Conservation (phyloP, 768 basidiomycete genomes). For the Tremella mesenterica region DNA sequence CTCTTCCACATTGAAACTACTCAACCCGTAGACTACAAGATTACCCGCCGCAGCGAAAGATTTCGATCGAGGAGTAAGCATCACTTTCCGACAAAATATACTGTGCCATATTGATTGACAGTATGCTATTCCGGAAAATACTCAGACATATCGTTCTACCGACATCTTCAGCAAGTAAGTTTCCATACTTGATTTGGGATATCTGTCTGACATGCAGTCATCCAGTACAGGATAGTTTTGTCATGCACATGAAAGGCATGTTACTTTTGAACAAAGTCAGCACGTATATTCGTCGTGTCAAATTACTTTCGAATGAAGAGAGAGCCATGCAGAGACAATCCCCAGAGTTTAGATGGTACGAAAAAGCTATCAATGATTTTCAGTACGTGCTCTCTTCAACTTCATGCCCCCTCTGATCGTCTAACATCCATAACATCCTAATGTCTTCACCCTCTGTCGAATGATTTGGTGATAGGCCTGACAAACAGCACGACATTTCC, state of each 20-base stretch:
- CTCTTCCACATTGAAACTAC: not conserved
- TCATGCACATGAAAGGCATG: constrained; percentile 21
- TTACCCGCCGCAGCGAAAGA: constrained; percentile 12
- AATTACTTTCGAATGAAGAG: constrained; percentile 14
- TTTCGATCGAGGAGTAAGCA: constrained; percentile 13
- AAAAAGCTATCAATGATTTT: constrained; percentile 16
- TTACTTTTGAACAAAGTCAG: constrained; percentile 14
- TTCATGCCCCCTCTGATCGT: no score
- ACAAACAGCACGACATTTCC: constrained; percentile 17
- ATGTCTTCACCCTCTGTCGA: no score
- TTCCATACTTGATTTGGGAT: not conserved
- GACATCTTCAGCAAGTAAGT: constrained; percentile 24
- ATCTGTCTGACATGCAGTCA: constrained; percentile 12
- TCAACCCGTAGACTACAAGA: constrained; percentile 6
- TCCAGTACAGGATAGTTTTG: constrained; percentile 18
- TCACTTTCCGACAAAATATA: not conserved
- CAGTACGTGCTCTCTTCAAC: no score
- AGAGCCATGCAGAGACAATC: not conserved
- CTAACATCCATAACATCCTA: no score
- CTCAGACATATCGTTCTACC: constrained; percentile 15
- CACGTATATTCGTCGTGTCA: constrained; percentile 1
- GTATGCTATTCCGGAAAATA: constrained; percentile 10
- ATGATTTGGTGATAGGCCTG: not conserved
- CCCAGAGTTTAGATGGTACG: constrained; percentile 3
- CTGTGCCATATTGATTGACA: not conserved